Evolutionary conservation across 1,284 basidiomycete species (phyloP), one percentile per base, ranked within the genome.

Genomic region (Apiotrichum mycotoxinovorans): DNA sequence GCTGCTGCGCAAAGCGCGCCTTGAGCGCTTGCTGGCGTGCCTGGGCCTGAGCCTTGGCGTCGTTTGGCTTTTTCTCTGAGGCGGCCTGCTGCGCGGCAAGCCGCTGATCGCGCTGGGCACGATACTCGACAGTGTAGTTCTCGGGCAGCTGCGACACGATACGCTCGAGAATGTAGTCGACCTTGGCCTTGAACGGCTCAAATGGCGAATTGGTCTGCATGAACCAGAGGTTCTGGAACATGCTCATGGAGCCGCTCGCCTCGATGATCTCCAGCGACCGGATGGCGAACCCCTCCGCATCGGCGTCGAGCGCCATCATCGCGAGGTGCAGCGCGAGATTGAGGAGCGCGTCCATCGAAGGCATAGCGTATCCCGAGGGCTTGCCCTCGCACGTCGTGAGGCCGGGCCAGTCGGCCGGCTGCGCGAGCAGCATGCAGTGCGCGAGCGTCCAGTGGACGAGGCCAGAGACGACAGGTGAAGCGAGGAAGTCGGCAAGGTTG

Each of bases 1-100:
- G 93, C 69, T 93, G 89, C 27, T 86, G 86, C 65, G 91, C 91
- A 84, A 96, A 96, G 76, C 93, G 85, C 64, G 85, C 84, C 88
- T 97, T 89, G 67, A 97, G 89, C 0, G 88, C 87, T 58, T 87
- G 87, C 72, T 96, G 88, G 33, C 92, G 81, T 0, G 65, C 63
- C 51, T 64, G 65, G 0, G 67, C 66, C 44, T 68, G 63, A 2
- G 66, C 57, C 56, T 68, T 68, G 20, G 63, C 63, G 59, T 61
- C 17, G 51, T 54, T 45, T 48, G 51, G 57, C 46, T 46, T 59
- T 56, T n/a, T 53, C 69, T 89, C 88, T 1, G 22, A 10, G 1
- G 26, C 49, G n/a, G 40, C 26, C n/a, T 25, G 23, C 79, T 86
- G 88, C 35, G 83, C 82, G 56, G 85, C 85, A 58, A 85, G 84